Percentiles rank a stretch among this genome's conserved stretches.
Evolutionary conservation across 78 protist species (phyloP).

Genomic region (Dictyostelium citrinum): DNA sequence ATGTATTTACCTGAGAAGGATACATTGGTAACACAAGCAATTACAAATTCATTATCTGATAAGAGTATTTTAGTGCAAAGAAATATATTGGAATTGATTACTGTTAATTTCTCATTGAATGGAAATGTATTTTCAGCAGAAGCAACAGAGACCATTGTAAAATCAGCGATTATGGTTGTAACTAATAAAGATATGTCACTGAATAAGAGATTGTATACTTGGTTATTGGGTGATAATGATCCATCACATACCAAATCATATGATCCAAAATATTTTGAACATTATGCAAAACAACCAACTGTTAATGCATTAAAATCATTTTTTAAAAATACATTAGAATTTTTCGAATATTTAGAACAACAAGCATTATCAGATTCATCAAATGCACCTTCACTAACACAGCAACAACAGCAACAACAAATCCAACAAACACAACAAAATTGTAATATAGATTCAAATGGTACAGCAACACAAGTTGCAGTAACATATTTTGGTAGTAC

Average conservation of each 20-base stretch:
- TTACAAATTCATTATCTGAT: constrained; percentile 27
- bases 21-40: constrained; percentile 49
- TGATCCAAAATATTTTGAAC: constrained; percentile 31
- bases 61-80: constrained; percentile 22
- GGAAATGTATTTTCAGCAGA: constrained; percentile 17
- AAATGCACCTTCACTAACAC: background rate
- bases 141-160: constrained; percentile 15
- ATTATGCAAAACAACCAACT: constrained; percentile 27
- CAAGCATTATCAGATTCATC: background rate
- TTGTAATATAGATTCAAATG: background rate
- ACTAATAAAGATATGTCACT: constrained; percentile 55
- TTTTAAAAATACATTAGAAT: background rate
- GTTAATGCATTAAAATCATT: constrained; percentile 29
- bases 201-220: constrained; percentile 57
- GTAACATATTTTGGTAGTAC: background rate
- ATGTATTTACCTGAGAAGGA: constrained; percentile 72
- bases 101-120: constrained; percentile 28
- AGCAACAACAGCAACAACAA: background rate
- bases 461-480: constrained; percentile 26
- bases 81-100: constrained; percentile 61
- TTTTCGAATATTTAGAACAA: background rate
- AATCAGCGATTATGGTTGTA: constrained; percentile 48
- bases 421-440: background rate
- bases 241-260: background rate
- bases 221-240: constrained; percentile 34